Evolutionary conservation across 257 asterid species (phyloP), one percentile per base, ranked within the genome.

Genomic region (Solanum sitiens): DNA sequence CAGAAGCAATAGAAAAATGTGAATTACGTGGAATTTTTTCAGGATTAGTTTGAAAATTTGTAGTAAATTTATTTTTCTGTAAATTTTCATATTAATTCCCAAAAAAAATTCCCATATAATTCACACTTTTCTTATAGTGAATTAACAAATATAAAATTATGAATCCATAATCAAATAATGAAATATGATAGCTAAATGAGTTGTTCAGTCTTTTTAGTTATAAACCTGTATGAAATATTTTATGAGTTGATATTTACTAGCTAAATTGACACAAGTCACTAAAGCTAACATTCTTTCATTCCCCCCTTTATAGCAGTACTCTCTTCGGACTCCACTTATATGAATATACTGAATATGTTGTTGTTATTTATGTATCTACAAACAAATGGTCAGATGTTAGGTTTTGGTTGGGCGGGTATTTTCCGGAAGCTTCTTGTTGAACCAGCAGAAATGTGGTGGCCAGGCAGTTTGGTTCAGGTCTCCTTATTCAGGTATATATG

Each of bases 361-460:
- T n/a, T 11, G 25, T 32, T 71, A 14, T 74, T 72, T 37, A 59
- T 33, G 8, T 42, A 67, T 77, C n/a, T 75, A 30, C 65, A 11
- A 53, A 56, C 73, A 25, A 53, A 56, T 50, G 86, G 70, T 11
- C 90, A 93, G 94, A 76, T 92, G 82, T 53, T 93, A 27, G 97
- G 95, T 11, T 94, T 90, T 59, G 95, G 95, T 5, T 93, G 95
- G 95, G 95, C 96, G 5, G 96, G 96, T n/a, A 65, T 93, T 20
- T 91, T 92, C 86, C 90, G 96, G 23, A 90, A 85, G 12, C 86
- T 88, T 35, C 89, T 94, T 20, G 92, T 93, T 8, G 96, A 93
- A 37, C 92, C 98, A 11, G 92, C 77, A n/a, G 92, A 88, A 75
- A 94, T 93, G 96, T 93, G 97, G 97, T 94, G 96, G 96, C 97